phyloP scores from a whole-genome alignment of 176 grass and related monocot genomes.

The Oryza coarctata region DNA sequence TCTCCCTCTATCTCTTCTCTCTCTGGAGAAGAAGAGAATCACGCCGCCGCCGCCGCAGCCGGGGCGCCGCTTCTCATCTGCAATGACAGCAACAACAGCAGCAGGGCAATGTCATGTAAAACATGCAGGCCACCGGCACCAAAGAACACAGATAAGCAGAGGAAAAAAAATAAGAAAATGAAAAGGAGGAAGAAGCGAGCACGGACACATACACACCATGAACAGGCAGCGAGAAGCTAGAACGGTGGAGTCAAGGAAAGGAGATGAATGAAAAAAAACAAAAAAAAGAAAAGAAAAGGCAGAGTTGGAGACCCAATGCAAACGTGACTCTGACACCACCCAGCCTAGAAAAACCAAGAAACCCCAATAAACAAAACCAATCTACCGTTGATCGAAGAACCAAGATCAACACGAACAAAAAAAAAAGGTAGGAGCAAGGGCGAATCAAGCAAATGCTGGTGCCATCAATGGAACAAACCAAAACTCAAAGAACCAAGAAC shows the following conservation, averaged over 20 bases:
- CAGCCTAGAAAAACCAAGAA: conserved; percentile 15
- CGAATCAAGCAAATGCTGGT: conserved; percentile 26
- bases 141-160: background rate
- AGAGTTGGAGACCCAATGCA: conserved; percentile 47
- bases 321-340: conserved; percentile 30
- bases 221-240: background rate
- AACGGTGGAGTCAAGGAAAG: background rate
- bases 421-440: background rate
- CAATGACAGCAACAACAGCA: conserved; percentile 14
- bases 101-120: conserved; percentile 44
- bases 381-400: conserved; percentile 10
- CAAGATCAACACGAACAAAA: background rate
- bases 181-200: background rate
- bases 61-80: conserved; percentile 49
- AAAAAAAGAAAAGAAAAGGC: background rate
- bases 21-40: background rate
- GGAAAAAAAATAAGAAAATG: background rate
- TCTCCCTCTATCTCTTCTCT: background rate
- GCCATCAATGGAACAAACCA: background rate
- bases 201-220: conserved; percentile 27
- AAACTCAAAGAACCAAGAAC: background rate
- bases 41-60: conserved; percentile 35
- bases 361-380: conserved; percentile 33
- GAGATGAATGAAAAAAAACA: background rate
- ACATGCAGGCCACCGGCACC: conserved; percentile 42